Evolutionary conservation across 2,329 filamentous ascomycete species (phyloP).

Genomic region (Tolypocladium cylindrosporum): DNA sequence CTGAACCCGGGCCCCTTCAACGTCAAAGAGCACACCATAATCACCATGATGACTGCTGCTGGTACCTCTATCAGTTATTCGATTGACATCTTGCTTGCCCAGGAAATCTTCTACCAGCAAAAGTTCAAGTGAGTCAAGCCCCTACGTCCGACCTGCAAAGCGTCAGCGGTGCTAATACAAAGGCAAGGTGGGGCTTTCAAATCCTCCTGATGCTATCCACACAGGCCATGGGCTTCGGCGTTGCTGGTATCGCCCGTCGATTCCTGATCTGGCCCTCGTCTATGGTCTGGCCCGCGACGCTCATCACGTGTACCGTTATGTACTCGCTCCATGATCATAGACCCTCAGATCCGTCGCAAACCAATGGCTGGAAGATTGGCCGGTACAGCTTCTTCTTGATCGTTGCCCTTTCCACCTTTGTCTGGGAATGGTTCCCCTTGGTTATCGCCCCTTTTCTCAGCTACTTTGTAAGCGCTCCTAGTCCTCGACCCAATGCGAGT

Average conservation of each 20-base stretch:
- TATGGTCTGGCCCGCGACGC: constrained; percentile 54
- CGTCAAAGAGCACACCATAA: constrained; percentile 37
- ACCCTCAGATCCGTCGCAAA: constrained; percentile 36
- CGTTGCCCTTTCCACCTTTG: constrained; percentile 37
- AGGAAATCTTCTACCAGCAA: constrained; percentile 38
- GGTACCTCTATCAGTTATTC: constrained; percentile 22
- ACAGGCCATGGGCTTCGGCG: constrained; percentile 52
- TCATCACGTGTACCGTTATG: constrained; percentile 53
- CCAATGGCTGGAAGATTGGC: constrained; percentile 48
- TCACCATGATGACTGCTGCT: constrained; percentile 33
- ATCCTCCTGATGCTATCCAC: constrained; percentile 49
- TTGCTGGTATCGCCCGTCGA: constrained; percentile 47
- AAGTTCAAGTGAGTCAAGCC: constrained; percentile 26
- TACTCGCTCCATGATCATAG: constrained; percentile 54
- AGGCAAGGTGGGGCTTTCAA: constrained; percentile 37
- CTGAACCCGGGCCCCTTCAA: constrained; percentile 32
- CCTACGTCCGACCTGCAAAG: no score
- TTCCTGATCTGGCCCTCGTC: constrained; percentile 51
- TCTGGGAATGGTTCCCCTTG: constrained; percentile 49
- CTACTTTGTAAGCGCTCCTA: constrained; percentile 40
- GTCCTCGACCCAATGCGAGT: constrained; percentile 28
- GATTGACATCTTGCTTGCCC: constrained; percentile 29
- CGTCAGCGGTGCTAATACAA: not conserved
- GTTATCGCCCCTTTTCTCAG: constrained; percentile 49
- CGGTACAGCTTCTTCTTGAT: constrained; percentile 48